Percentiles rank a stretch among this genome's conserved stretches.
These are phyloP conservation scores for Helicocarpus griseus DNA, from an alignment of 2,329 filamentous ascomycete genomes.

Conservation along the genomic window DNA sequence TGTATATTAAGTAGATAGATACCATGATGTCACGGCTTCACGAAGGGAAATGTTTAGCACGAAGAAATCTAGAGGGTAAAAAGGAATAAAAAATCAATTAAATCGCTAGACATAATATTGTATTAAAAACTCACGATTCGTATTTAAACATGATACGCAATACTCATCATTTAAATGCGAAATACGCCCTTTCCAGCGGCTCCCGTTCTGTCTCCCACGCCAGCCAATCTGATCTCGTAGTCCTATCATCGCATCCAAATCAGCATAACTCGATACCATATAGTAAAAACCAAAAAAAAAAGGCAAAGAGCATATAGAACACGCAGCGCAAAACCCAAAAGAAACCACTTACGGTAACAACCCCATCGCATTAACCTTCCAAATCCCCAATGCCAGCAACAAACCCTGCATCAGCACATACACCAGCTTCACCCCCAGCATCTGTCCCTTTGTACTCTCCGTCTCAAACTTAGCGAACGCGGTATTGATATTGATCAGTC, in stretches of 20 bases:
- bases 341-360: slow-evolving; percentile 63
- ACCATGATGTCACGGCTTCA: neutral
- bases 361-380: slow-evolving; percentile 97
- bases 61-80: neutral
- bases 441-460: slow-evolving; percentile 59
- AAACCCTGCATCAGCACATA: slow-evolving; percentile 82
- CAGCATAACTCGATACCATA: slow-evolving; percentile 11
- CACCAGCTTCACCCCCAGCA: slow-evolving; percentile 75
- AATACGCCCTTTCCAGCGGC: slow-evolving; percentile 56
- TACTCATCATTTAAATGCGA: slow-evolving; percentile 40
- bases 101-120: neutral
- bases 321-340: too few relatives aligned
- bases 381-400: slow-evolving; percentile 75
- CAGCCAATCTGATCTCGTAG: slow-evolving; percentile 92
- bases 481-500: slow-evolving; percentile 69
- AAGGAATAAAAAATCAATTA: neutral
- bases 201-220: slow-evolving; percentile 79
- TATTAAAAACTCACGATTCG: neutral
- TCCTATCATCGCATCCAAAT: slow-evolving; percentile 37
- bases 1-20: too few relatives aligned
- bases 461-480: slow-evolving; percentile 91
- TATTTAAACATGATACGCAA: neutral
- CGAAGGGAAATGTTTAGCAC: neutral
- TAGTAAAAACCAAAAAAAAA: neutral
- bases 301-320: neutral